A percentile compares a stretch with the other conserved stretches of the same genome.
phyloP scores from a whole-genome alignment of 2,329 filamentous ascomycete genomes.

The Diaporthe nobilis region DNA sequence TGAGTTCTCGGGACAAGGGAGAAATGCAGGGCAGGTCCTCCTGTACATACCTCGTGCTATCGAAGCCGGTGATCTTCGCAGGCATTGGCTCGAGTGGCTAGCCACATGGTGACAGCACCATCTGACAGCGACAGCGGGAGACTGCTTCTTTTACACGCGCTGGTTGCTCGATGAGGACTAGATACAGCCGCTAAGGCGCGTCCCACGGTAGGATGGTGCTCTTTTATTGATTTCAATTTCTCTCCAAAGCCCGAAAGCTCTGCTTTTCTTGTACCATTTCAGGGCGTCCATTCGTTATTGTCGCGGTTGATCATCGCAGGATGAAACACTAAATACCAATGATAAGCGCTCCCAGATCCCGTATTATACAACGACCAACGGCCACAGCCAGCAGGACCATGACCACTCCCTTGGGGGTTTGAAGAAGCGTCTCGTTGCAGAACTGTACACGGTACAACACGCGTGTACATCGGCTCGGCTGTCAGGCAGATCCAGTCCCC shows the following conservation, averaged over 20 bases:
- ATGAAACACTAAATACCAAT: constrained; percentile 19
- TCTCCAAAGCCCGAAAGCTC: constrained; percentile 7
- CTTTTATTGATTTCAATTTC: constrained; percentile 32
- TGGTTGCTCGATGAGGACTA: constrained; percentile 36
- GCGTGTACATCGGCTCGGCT: constrained; percentile 21
- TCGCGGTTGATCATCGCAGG: constrained; percentile 23
- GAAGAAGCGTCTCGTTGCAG: background rate
- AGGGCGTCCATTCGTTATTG: constrained; percentile 8
- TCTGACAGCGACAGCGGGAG: constrained; percentile 28
- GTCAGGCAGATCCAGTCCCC: constrained; percentile 30
- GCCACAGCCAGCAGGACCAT: background rate
- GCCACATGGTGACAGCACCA: constrained; percentile 33
- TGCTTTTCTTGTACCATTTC: constrained; percentile 19
- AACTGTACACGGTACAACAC: constrained; percentile 16
- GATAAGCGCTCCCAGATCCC: background rate
- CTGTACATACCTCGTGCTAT: background rate
- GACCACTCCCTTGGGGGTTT: background rate
- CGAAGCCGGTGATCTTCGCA: constrained; percentile 13
- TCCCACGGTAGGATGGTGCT: constrained; percentile 16
- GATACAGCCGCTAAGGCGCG: constrained; percentile 2
- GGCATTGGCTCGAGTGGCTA: constrained; percentile 3
- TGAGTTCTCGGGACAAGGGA: constrained; percentile 37
- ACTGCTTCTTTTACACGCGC: constrained; percentile 27
- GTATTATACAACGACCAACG: background rate
- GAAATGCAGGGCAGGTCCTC: constrained; percentile 11